These are phyloP conservation scores for Aspergillus sp. DNA, from an alignment of 2,329 filamentous ascomycete species.

Conservation along the genomic window DNA sequence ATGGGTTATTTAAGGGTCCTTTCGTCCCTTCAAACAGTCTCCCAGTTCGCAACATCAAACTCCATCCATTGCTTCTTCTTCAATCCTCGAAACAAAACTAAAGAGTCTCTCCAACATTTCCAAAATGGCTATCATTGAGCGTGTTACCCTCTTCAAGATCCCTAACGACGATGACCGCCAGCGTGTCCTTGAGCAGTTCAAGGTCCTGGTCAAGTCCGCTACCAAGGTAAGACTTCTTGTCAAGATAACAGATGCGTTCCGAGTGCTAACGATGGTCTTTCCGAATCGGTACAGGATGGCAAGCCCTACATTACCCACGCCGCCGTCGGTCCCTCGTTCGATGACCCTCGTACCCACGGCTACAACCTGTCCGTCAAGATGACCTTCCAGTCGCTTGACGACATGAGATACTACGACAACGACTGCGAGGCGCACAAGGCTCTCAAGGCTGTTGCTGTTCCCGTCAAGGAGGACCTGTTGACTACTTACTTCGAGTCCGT, in stretches of 20 bases:
- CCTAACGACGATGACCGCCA: conserved; percentile 33
- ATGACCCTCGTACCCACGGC: conserved; percentile 53
- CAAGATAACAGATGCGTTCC: neutral
- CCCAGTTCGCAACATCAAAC: neutral
- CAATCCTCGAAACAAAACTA: neutral
- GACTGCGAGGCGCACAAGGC: conserved; percentile 45
- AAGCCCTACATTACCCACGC: conserved; percentile 58
- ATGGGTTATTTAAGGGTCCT: neutral
- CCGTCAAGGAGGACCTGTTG: conserved; percentile 15
- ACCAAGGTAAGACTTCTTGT: conserved; percentile 21
- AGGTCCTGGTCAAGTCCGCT: conserved; percentile 20
- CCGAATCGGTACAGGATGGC: conserved; percentile 46
- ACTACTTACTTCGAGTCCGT: conserved; percentile 17
- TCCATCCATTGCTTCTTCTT: neutral
- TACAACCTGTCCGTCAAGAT: conserved; percentile 55
- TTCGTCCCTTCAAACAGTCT: neutral
- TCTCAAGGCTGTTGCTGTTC: conserved; percentile 23
- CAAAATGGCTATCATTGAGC: conserved; percentile 25
- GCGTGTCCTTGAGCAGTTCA: conserved; percentile 31
- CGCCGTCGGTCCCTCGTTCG: conserved; percentile 44
- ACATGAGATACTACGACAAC: conserved; percentile 60
- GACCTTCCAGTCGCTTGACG: conserved; percentile 54
- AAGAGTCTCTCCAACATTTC: neutral
- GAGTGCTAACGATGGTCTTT: no score
- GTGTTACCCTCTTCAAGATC: conserved; percentile 44